These are phyloP conservation scores for Ophiosphaerella herpotricha DNA, from an alignment of 2,329 filamentous ascomycete genomes.

Conservation along the genomic window DNA sequence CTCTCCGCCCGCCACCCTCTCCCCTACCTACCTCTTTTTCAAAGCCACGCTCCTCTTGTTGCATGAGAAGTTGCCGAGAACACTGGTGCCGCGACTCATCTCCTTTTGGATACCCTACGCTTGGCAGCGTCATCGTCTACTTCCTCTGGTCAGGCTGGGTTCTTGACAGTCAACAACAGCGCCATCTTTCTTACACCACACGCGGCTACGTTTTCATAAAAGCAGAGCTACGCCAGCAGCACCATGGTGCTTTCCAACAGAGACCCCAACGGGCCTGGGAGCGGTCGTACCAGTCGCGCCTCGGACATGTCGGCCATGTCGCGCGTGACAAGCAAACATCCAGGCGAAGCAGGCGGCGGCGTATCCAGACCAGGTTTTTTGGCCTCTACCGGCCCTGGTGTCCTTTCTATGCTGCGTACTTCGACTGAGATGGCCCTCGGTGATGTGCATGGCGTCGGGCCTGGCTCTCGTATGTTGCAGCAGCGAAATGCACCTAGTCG, in stretches of 20 bases:
- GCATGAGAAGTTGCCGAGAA: slow-evolving; percentile 15
- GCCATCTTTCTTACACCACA: not conserved
- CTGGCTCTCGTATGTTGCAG: slow-evolving; percentile 42
- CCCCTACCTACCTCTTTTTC: slow-evolving; percentile 17
- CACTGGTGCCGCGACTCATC: slow-evolving; percentile 18
- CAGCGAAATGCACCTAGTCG: slow-evolving; percentile 40
- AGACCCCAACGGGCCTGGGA: slow-evolving; percentile 48
- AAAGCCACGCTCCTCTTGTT: slow-evolving; percentile 19
- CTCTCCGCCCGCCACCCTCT: slow-evolving; percentile 6
- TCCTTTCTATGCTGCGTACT: slow-evolving; percentile 57
- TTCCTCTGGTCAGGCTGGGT: slow-evolving; percentile 25
- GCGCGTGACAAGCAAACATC: slow-evolving; percentile 36
- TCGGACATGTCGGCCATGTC: slow-evolving; percentile 51
- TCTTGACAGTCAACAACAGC: slow-evolving; percentile 9
- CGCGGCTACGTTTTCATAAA: not conserved
- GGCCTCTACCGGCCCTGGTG: slow-evolving; percentile 42
- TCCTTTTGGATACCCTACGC: slow-evolving; percentile 25
- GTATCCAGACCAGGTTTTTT: slow-evolving; percentile 32
- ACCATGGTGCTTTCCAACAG: slow-evolving; percentile 52
- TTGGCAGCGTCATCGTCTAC: slow-evolving; percentile 17
- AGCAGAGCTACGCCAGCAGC: slow-evolving; percentile 3
- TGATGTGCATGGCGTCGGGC: slow-evolving; percentile 45
- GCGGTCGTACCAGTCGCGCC: slow-evolving; percentile 53
- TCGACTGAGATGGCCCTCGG: slow-evolving; percentile 55
- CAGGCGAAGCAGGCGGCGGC: slow-evolving; percentile 20